phyloP scores from a whole-genome alignment of 148 eudicot species.

The Spergularia marina region DNA sequence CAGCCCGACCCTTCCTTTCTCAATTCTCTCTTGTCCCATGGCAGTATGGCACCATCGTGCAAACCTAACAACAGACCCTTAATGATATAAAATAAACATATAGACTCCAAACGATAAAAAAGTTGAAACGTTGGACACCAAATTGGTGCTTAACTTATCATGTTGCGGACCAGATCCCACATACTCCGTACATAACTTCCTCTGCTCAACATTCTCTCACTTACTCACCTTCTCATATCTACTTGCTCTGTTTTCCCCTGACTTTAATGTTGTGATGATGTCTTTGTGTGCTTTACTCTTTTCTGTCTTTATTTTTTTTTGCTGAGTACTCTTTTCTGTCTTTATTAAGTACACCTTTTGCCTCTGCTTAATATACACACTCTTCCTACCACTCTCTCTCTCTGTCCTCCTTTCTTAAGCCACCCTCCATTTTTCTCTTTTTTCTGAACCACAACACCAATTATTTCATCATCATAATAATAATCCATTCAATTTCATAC shows the following conservation, averaged over 20 bases:
- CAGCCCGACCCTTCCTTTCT: too few species aligned
- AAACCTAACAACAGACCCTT: too few species aligned
- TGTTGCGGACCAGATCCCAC: too few species aligned
- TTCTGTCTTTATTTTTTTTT: not conserved
- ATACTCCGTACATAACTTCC: slow-evolving; percentile 26
- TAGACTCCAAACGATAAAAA: too few species aligned
- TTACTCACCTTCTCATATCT: not conserved
- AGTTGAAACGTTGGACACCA: too few species aligned
- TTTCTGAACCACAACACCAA: slow-evolving; percentile 4
- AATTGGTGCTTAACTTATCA: too few species aligned
- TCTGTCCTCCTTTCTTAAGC: not conserved
- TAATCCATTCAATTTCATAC: slow-evolving; percentile 7
- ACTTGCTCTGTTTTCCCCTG: slow-evolving; percentile 23
- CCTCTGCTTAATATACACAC: too few species aligned
- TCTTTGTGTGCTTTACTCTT: slow-evolving; percentile 12
- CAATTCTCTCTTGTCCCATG: too few species aligned
- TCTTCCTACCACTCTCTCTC: not conserved
- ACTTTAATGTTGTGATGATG: slow-evolving; percentile 14
- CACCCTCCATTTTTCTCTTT: not conserved
- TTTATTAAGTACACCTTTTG: too few species aligned
- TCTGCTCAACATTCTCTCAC: slow-evolving; percentile 16
- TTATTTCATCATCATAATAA: slow-evolving; percentile 6
- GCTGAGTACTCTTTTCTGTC: slow-evolving; percentile 9
- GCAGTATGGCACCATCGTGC: too few species aligned
- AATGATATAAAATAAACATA: too few species aligned